phyloP scores from a whole-genome alignment of 2,329 filamentous ascomycete genomes.

The Conoideocrella luteorostrata region DNA sequence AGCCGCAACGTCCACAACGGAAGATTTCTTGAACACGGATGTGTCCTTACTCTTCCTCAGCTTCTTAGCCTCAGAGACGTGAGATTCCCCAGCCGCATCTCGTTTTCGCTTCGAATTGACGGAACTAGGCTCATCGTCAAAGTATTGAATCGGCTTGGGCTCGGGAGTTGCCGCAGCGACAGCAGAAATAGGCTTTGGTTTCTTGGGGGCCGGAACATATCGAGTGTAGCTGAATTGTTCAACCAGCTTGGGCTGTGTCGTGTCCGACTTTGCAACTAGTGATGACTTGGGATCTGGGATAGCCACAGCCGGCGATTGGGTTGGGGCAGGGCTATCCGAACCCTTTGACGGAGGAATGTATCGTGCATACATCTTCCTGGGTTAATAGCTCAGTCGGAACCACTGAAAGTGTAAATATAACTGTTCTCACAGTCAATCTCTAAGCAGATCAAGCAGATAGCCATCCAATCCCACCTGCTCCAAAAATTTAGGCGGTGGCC shows the following conservation, averaged over 20 bases:
- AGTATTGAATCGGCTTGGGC: conserved; percentile 16
- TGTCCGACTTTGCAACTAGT: conserved; percentile 1
- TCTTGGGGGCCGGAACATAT: conserved; percentile 31
- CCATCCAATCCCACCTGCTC: conserved; percentile 13
- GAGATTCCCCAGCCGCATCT: conserved; percentile 22
- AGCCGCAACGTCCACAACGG: conserved; percentile 12
- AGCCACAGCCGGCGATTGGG: conserved; percentile 6
- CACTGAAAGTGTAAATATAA: too few species aligned
- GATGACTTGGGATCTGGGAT: conserved; percentile 3
- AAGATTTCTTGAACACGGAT: conserved; percentile 7
- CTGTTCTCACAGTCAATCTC: too few species aligned
- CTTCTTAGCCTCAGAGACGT: conserved; percentile 28
- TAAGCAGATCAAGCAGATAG: too few species aligned
- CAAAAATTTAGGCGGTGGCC: conserved; percentile 28
- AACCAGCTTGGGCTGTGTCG: conserved; percentile 4
- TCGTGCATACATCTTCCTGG: conserved; percentile 41
- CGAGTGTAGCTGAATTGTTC: conserved; percentile 30
- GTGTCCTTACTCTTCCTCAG: conserved; percentile 17
- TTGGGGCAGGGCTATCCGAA: conserved; percentile 10
- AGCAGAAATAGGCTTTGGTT: conserved; percentile 7
- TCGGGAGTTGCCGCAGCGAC: conserved; percentile 5
- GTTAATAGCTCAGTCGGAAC: too few species aligned
- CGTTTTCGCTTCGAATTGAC: conserved; percentile 30
- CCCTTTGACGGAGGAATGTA: conserved; percentile 32
- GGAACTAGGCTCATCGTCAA: conserved; percentile 22